Percentiles rank a stretch among this genome's conserved stretches.
Conservation (phyloP, 257 asterid genomes). For the Avicennia marina region DNA sequence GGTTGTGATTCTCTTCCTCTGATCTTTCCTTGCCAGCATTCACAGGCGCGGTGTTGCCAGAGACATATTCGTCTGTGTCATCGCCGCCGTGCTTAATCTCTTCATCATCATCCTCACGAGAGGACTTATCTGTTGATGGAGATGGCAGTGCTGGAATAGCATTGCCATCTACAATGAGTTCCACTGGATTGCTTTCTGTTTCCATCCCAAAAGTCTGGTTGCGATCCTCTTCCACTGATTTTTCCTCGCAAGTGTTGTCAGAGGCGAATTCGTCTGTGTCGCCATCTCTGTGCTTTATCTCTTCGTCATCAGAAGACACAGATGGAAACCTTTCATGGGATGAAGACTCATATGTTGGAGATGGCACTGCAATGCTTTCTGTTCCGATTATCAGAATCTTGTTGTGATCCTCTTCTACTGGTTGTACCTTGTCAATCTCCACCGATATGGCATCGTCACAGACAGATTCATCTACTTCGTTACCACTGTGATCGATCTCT, state of each 20-base stretch:
- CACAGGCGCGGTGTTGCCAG: constrained; percentile 8
- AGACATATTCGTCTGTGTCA: constrained; percentile 12
- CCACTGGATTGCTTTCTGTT: no score
- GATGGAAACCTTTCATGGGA: constrained; percentile 13
- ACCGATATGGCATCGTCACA: constrained; percentile 7
- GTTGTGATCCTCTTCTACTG: constrained; percentile 6
- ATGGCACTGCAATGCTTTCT: constrained; percentile 14
- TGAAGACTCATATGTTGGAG: constrained; percentile 16
- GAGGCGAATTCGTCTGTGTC: constrained; percentile 4
- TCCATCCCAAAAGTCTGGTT: no score
- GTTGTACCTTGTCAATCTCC: constrained; percentile 7
- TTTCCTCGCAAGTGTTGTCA: constrained; percentile 9
- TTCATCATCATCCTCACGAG: constrained; percentile 9
- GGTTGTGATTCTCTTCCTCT: not conserved
- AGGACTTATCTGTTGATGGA: constrained; percentile 20
- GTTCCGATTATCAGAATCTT: not conserved
- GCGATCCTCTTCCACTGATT: no score
- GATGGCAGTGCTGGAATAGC: constrained; percentile 16
- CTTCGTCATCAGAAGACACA: constrained; percentile 13
- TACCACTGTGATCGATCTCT: constrained; percentile 4
- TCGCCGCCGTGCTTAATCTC: constrained; percentile 8
- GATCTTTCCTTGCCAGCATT: constrained; percentile 9
- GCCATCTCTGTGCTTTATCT: constrained; percentile 2
- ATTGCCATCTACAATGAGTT: not conserved
- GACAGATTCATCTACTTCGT: constrained; percentile 12